Evolutionary conservation across 176 grass and related monocot species (phyloP).

Genomic region (Areca catechu): DNA sequence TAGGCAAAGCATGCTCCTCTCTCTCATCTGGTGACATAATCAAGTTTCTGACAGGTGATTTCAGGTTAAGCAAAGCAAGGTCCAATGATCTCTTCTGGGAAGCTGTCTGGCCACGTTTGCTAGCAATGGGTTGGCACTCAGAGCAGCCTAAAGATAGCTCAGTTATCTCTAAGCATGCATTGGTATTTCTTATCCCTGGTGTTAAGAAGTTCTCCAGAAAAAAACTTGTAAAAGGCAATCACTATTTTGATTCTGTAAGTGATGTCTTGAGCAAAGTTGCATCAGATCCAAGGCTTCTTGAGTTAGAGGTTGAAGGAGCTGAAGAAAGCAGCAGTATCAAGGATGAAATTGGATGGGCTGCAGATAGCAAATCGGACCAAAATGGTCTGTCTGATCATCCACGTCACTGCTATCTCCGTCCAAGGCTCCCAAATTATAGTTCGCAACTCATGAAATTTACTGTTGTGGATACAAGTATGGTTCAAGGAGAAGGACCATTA

Average conservation of each 20-base stretch:
- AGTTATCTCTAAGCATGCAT: slow-evolving; percentile 41
- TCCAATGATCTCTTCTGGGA: slow-evolving; percentile 99
- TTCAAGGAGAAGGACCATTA: slow-evolving; percentile 62
- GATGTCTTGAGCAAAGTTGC: slow-evolving; percentile 95
- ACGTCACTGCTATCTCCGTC: slow-evolving; percentile 24
- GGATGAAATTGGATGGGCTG: slow-evolving; percentile 47
- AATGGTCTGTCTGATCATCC: slow-evolving; percentile 30
- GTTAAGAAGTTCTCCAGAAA: slow-evolving; percentile 76
- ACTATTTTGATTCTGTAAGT: slow-evolving; percentile 96
- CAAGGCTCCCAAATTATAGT: slow-evolving; percentile 39
- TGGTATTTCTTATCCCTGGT: slow-evolving; percentile 78
- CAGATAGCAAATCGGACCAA: slow-evolving; percentile 28
- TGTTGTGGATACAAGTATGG: slow-evolving; percentile 83
- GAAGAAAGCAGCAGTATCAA: slow-evolving; percentile 20
- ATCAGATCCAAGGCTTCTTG: slow-evolving; percentile 58
- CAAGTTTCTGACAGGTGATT: slow-evolving; percentile 87
- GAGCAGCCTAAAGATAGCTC: slow-evolving; percentile 61
- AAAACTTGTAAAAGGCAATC: slow-evolving; percentile 79
- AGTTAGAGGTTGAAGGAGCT: slow-evolving; percentile 43
- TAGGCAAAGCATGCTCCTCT: slow-evolving; percentile 82
- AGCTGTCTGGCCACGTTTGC: slow-evolving; percentile 91
- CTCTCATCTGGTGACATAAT: slow-evolving; percentile 69
- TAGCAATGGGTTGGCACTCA: slow-evolving; percentile 80
- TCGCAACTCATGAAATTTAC: slow-evolving; percentile 86
- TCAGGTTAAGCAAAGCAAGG: slow-evolving; percentile 88